Evolutionary conservation across 331 rosid genomes (phyloP), one percentile per base, ranked within the genome.

Genomic region (Stylosanthes scabra): DNA sequence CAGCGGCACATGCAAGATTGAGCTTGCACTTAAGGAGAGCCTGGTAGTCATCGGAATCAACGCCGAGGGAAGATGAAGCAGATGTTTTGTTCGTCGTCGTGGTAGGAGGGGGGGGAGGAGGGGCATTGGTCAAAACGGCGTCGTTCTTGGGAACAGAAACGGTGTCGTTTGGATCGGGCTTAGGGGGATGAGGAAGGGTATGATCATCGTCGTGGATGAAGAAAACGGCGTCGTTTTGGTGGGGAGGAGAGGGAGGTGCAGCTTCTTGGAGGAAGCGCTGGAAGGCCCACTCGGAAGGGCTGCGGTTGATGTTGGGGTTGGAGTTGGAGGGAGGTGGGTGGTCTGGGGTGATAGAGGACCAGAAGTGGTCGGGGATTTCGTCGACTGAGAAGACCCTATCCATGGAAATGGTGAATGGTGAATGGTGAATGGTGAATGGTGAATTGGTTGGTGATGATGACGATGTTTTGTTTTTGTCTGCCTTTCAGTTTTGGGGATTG

Each of bases 221-320:
- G 3, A 68, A 69, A 9, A 74, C 76, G 49, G 63, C 80, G 31
- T 88, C 86, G 11, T 52, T 52, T 52, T 8, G 58, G 28, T 52
- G 27, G 10, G 13, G 15, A 3, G 13, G 13, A 4, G 84, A 52
- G 16, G 82, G 34, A 8, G 82, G 34, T 6, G 92, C 80, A 13
- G 88, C 85, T 71, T 88, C 92, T 61, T 87, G 88, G 40, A 95
- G 74, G 70, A 90, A 95, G 12, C 85, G 81, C 81, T 91, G 97
- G 74, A 95, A 90, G 59, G 99, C 96, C 97, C 97, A 95, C 72
- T 91, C 99, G 6, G 97, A 95, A 9, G 89, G 75, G 76, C 97
- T 88, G 31, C 99, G 87, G 69, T 81, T 91, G 97, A 95, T 84
- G 15, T 81, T 81, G 8, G 89, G 85, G 39, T 34, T 34, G 7